Base-by-base conservation (phyloP, 1,139 yeast genomes). In the Suhomyces anneliseae region DNA sequence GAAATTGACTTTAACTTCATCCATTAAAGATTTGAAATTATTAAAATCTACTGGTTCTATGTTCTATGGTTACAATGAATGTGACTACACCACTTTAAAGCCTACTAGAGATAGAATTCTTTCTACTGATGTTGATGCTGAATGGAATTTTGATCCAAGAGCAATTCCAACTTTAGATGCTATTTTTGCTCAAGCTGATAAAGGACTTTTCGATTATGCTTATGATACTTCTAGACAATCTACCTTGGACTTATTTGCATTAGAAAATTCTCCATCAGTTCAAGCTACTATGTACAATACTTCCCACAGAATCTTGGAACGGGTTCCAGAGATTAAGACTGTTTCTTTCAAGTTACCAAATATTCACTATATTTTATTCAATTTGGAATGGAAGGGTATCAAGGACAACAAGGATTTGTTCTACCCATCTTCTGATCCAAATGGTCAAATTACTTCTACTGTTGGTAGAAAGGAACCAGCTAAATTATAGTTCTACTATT, bases 231-330 rank as follows among this genome's bases (percentile, higher is more conserved):
- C 92, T 26, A 79, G 90, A 61, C 74, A 74, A 44, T 76, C 81
- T 56, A 90, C 96, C 3, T 76, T 90, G 59, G 87, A 83, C 48
- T 76, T 79, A 51, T 90, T 90, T 68, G 96, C 97, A 26, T 68
- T 77, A 45, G 97, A 90, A 68, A 83, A 88, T 68, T 88, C 96
- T 8, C 82, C 96, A 15, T 86, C 95, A 14, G 97, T 90, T 43
- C 97, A 90, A 73, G 96, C 96, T 38, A 90, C 97, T 52, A 90
- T 90, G 97, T 90, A 82, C 77, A 88, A 90, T 76, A 90, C 90
- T 93, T 78, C 89, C 36, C 76, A 81, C 52, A 82, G 82, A 54
- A 89, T 90, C 55, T 78, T 90, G 62, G 75, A 72, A 45, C 64
- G 61, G 44, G 85, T 81, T 49, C 75, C 83, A 7, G 76, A 75